Percentiles rank a stretch among this genome's conserved stretches.
These are phyloP conservation scores for Elsinoe fawcettii DNA, from an alignment of 2,329 filamentous ascomycete genomes.

Conservation along the genomic window DNA sequence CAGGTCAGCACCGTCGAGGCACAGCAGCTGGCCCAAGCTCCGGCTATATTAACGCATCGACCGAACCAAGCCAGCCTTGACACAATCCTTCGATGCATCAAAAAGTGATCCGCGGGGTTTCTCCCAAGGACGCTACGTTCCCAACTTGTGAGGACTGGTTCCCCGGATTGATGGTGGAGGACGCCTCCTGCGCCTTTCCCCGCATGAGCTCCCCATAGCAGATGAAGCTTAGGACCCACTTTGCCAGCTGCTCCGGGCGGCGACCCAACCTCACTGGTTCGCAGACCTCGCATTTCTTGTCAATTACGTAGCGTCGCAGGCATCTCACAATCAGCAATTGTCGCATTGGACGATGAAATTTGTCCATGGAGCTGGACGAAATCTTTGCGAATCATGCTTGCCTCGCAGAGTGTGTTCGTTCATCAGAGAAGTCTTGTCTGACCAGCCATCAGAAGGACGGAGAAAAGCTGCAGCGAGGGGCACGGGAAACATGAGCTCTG, in stretches of 20 bases:
- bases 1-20: not conserved
- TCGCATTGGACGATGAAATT: not conserved
- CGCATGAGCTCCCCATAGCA: not conserved
- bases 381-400: too few species aligned
- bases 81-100: not conserved
- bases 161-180: not conserved
- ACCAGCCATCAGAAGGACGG: not conserved
- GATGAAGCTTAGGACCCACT: not conserved
- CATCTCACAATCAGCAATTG: not conserved
- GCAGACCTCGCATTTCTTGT: not conserved
- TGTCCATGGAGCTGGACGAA: not conserved
- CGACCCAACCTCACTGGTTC: constrained; percentile 9
- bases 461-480: constrained; percentile 1
- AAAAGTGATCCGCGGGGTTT: constrained; percentile 1
- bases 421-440: not conserved
- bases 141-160: constrained; percentile 1
- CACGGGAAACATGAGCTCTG: not conserved
- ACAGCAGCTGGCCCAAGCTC: not conserved
- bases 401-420: too few species aligned
- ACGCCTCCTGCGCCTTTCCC: constrained; percentile 5
- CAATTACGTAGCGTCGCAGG: constrained; percentile 4
- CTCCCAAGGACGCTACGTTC: not conserved
- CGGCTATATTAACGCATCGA: not conserved
- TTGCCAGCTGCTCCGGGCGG: not conserved
- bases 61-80: not conserved